Conservation (phyloP, 441 rosid genomes). For the Erodium moschatum region DNA sequence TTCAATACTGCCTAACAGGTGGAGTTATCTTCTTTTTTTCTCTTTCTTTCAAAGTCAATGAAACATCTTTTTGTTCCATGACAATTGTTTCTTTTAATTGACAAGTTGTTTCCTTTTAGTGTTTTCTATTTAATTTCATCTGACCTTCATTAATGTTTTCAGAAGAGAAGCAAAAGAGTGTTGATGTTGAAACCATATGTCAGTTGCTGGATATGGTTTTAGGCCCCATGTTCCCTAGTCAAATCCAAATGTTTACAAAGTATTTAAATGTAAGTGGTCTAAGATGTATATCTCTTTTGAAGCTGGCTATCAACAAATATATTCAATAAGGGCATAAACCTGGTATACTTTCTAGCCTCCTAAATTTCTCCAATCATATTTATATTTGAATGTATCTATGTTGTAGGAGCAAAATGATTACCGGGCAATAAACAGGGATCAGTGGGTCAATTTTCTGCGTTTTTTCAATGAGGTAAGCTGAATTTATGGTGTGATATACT, state of each 20-base stretch:
- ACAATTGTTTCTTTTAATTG: not conserved
- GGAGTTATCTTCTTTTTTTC: conserved; percentile 11
- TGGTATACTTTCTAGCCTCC: not conserved
- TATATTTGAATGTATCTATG: conserved; percentile 11
- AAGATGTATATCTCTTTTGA: conserved; percentile 9
- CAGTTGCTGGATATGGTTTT: not conserved
- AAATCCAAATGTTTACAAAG: not conserved
- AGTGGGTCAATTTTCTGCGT: conserved; percentile 44
- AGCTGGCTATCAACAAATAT: not conserved
- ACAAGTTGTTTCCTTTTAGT: conserved; percentile 5
- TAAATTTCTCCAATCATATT: not conserved
- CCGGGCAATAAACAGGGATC: conserved; percentile 48
- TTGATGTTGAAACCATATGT: not conserved
- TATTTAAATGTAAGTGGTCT: conserved; percentile 5
- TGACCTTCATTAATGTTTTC: conserved; percentile 18
- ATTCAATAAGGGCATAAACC: not conserved
- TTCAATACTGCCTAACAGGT: conserved; percentile 88
- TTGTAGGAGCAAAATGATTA: conserved; percentile 45
- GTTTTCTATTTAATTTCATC: conserved; percentile 9
- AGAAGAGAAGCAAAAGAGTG: conserved; percentile 72
- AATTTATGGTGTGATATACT: not conserved
- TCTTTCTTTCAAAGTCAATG: conserved; percentile 1
- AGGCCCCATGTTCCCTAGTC: conserved; percentile 2
- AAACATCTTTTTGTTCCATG: conserved; percentile 13
- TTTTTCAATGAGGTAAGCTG: conserved; percentile 43